Conservation (phyloP, 202 grass and related monocot species). For the Cymbopogon flexuosus region DNA sequence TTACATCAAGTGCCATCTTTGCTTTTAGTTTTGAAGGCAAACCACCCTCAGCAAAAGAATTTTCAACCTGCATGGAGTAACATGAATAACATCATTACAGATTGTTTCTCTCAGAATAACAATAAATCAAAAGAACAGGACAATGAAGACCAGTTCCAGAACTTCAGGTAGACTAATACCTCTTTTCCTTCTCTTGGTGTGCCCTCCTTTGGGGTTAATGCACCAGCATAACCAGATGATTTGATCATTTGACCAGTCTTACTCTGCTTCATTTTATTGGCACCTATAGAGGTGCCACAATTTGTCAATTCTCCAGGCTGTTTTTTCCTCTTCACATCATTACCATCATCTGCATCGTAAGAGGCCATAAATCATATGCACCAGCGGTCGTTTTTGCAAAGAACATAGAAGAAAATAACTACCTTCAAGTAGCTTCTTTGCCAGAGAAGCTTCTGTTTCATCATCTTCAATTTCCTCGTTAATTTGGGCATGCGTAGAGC, state of each 20-base stretch:
- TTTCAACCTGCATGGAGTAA: constrained; percentile 40
- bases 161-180: neutral
- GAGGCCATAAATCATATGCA: too few relatives aligned
- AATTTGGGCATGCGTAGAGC: neutral
- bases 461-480: too few relatives aligned
- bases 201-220: neutral
- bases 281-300: neutral
- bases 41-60: neutral
- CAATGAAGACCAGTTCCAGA: neutral
- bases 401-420: constrained; percentile 26
- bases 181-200: neutral
- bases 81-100: constrained; percentile 27
- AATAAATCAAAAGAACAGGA: neutral
- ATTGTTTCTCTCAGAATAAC: constrained; percentile 6
- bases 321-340: constrained; percentile 19
- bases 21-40: neutral
- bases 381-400: neutral
- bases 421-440: constrained; percentile 88
- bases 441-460: constrained; percentile 56
- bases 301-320: neutral
- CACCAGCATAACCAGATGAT: constrained; percentile 31
- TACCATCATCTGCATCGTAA: constrained; percentile 48
- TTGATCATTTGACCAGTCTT: constrained; percentile 53
- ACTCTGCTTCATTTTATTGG: constrained; percentile 40
- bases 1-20: neutral